Percentiles rank a stretch among this genome's conserved stretches.
Evolutionary conservation across 495 filamentous ascomycete genomes (phyloP).

Genomic region (Talaromyces proteolyticus): DNA sequence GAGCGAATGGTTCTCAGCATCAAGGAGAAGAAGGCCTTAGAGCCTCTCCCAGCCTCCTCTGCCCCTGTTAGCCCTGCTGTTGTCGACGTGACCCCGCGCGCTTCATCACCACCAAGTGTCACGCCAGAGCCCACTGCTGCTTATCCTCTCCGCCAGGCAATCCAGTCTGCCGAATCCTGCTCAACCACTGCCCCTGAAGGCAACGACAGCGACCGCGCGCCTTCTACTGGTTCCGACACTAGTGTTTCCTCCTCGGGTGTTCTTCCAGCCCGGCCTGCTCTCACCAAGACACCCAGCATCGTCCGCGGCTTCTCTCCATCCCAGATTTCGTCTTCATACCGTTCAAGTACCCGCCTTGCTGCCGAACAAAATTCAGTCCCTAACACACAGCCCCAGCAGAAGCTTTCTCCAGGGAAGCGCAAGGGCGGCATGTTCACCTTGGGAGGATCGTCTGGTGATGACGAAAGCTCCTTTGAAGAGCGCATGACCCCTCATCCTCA

Average conservation of each 20-base stretch:
- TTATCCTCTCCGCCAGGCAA: conserved; percentile 11
- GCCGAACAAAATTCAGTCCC: conserved; percentile 37
- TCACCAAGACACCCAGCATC: conserved; percentile 65
- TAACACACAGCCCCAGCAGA: conserved; percentile 34
- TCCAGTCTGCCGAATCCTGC: conserved; percentile 47
- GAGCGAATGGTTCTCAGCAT: conserved; percentile 91
- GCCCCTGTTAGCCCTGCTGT: conserved; percentile 40
- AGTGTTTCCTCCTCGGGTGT: conserved; percentile 41
- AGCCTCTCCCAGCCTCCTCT: conserved; percentile 44
- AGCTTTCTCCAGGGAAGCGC: conserved; percentile 43
- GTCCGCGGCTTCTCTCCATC: conserved; percentile 85
- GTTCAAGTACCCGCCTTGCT: conserved; percentile 53
- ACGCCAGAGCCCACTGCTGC: conserved; percentile 28
- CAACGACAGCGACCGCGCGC: conserved; percentile 36
- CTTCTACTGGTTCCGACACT: conserved; percentile 40
- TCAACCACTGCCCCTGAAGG: conserved; percentile 43
- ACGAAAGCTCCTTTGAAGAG: conserved; percentile 73
- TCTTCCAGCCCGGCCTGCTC: conserved; percentile 25
- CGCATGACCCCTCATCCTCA: conserved; percentile 44
- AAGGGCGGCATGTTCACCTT: conserved; percentile 69
- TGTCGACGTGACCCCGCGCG: conserved; percentile 20
- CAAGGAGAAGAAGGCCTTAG: conserved; percentile 68
- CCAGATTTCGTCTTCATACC: conserved; percentile 65
- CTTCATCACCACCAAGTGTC: conserved; percentile 37
- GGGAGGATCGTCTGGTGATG: conserved; percentile 71